These are phyloP conservation scores for Penicillium bovifimosum DNA, from an alignment of 495 filamentous ascomycete species.

Conservation along the genomic window DNA sequence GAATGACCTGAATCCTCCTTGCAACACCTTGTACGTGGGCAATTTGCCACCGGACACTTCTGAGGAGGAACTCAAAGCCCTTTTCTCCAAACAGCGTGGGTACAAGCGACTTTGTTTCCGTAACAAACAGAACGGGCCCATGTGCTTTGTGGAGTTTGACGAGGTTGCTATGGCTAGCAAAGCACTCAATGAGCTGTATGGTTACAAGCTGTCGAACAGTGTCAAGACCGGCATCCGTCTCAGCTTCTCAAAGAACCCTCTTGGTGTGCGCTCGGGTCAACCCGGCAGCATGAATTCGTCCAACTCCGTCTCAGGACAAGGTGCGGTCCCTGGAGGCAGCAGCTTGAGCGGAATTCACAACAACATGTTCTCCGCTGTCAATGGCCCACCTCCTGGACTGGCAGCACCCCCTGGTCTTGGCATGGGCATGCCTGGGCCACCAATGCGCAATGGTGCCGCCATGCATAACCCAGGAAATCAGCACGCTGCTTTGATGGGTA, in stretches of 20 bases:
- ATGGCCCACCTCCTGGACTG: conserved; percentile 69
- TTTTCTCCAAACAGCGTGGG: conserved; percentile 91
- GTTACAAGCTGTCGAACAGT: conserved; percentile 82
- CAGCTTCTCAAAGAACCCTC: conserved; percentile 95
- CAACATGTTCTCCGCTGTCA: conserved; percentile 64
- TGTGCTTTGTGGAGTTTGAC: conserved; percentile 99
- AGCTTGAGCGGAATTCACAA: conserved; percentile 53
- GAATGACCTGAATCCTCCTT: conserved; percentile 94
- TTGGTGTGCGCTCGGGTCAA: conserved; percentile 83
- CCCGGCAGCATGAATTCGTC: conserved; percentile 49
- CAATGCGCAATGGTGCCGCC: conserved; percentile 30
- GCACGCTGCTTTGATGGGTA: conserved; percentile 32
- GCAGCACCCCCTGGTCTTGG: conserved; percentile 62
- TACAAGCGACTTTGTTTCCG: conserved; percentile 96
- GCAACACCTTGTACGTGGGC: conserved; percentile 96
- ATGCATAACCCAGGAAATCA: conserved; percentile 31
- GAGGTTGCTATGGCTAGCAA: conserved; percentile 92
- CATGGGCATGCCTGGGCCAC: conserved; percentile 26
- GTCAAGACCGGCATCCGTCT: conserved; percentile 96
- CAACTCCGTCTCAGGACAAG: conserved; percentile 46
- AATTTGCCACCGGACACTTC: conserved; percentile 92
- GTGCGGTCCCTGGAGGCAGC: conserved; percentile 40
- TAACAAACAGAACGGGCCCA: conserved; percentile 97
- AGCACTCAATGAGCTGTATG: conserved; percentile 87
- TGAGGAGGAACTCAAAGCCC: conserved; percentile 90